phyloP scores from a whole-genome alignment of 2,329 filamentous ascomycete species.

The Dendrostoma leiphaemia region DNA sequence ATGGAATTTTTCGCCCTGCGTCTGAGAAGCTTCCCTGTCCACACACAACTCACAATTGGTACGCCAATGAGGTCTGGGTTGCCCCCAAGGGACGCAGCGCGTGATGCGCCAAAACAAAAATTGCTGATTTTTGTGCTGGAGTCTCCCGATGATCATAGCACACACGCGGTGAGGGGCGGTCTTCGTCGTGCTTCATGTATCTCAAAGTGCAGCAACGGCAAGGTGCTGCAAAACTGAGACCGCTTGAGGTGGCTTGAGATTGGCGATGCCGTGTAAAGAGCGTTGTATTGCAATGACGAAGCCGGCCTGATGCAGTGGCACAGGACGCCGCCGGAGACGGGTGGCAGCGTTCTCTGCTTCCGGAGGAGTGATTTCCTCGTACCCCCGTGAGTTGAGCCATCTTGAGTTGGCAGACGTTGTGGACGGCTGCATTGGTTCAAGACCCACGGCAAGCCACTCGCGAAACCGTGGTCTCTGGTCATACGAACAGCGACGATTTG shows the following conservation, averaged over 20 bases:
- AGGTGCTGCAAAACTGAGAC: conserved; percentile 6
- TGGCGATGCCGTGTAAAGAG: conserved; percentile 5
- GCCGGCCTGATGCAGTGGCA: not conserved
- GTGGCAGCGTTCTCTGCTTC: conserved; percentile 2
- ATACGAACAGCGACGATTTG: not conserved
- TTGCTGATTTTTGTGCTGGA: too few species aligned
- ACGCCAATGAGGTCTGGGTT: not conserved
- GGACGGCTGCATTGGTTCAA: conserved; percentile 2
- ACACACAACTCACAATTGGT: too few species aligned
- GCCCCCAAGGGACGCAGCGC: not conserved
- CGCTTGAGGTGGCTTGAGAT: conserved; percentile 4
- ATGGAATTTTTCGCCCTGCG: conserved; percentile 13
- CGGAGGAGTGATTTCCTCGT: not conserved
- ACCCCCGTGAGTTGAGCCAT: not conserved
- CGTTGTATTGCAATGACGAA: conserved; percentile 7
- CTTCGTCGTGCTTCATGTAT: not conserved
- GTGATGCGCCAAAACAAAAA: conserved; percentile 9
- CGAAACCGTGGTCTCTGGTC: not conserved
- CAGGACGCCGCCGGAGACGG: conserved; percentile 7
- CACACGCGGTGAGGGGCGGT: not conserved
- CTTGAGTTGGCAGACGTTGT: not conserved
- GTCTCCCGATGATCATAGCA: too few species aligned
- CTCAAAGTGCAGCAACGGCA: not conserved
- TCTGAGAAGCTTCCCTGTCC: conserved; percentile 3
- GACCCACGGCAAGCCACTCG: conserved; percentile 4